Evolutionary conservation across 75 land plant species (phyloP).

Genomic region (Cunninghamia lanceolata): DNA sequence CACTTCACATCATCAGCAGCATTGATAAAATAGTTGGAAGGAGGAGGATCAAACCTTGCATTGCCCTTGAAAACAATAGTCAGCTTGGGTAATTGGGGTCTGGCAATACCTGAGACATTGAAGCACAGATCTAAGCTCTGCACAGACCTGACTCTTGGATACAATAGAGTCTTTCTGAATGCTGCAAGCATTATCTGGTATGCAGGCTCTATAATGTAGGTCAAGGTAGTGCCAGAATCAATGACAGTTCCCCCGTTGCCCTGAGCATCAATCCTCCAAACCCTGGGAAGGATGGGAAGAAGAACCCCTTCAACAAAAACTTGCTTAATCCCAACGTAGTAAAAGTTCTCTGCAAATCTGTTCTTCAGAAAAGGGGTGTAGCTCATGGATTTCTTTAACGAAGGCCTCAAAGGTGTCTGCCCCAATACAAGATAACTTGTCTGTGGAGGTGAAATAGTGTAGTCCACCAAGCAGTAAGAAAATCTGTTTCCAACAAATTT

Average conservation of each 20-base stretch:
- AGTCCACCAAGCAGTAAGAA: slow-evolving; percentile 75
- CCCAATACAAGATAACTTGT: slow-evolving; percentile 64
- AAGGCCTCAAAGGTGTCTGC: background rate
- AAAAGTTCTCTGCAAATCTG: slow-evolving; percentile 49
- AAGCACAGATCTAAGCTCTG: slow-evolving; percentile 46
- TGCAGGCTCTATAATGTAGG: slow-evolving; percentile 47
- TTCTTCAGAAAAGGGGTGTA: slow-evolving; percentile 65
- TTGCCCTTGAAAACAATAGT: slow-evolving; percentile 41
- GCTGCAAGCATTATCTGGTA: slow-evolving; percentile 38
- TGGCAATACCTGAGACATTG: slow-evolving; percentile 28
- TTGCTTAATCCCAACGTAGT: slow-evolving; percentile 45
- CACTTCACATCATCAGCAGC: slow-evolving; percentile 44
- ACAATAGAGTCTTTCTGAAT: slow-evolving; percentile 20
- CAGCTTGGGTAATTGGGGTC: slow-evolving; percentile 30
- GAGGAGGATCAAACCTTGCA: slow-evolving; percentile 49
- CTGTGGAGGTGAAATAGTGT: slow-evolving; percentile 47
- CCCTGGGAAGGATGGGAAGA: slow-evolving; percentile 33
- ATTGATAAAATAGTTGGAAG: slow-evolving; percentile 58
- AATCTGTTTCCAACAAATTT: slow-evolving; percentile 44
- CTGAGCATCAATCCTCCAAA: slow-evolving; percentile 49
- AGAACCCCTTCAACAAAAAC: slow-evolving; percentile 26
- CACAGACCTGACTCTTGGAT: slow-evolving; percentile 29
- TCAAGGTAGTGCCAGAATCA: slow-evolving; percentile 76
- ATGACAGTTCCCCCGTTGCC: slow-evolving; percentile 71
- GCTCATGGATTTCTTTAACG: slow-evolving; percentile 13